These are phyloP conservation scores for Thymus mandschuricus DNA, from an alignment of 257 asterid genomes.

Conservation along the genomic window DNA sequence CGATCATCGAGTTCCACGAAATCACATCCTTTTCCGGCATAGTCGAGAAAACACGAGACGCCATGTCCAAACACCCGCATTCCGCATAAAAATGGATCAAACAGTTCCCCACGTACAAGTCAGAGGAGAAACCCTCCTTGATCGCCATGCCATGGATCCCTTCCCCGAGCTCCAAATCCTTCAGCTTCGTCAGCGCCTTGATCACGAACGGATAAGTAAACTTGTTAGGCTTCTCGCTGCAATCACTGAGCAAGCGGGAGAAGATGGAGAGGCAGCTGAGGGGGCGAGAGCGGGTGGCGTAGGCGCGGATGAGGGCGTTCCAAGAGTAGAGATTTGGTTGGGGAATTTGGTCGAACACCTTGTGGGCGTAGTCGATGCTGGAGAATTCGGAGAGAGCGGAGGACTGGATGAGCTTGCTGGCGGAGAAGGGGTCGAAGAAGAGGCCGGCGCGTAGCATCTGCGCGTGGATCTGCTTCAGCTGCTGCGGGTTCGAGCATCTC, in stretches of 20 bases:
- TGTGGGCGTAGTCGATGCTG: constrained; percentile 65
- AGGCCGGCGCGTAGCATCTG: constrained; percentile 75
- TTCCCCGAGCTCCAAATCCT: constrained; percentile 50
- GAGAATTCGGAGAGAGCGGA: constrained; percentile 54
- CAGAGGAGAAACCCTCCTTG: constrained; percentile 55
- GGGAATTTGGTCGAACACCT: constrained; percentile 78
- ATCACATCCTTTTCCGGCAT: constrained; percentile 70
- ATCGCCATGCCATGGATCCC: constrained; percentile 78
- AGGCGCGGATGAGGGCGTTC: constrained; percentile 75
- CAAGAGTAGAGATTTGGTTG: constrained; percentile 73
- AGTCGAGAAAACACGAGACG: constrained; percentile 50
- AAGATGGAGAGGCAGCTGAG: constrained; percentile 44
- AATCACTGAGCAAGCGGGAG: constrained; percentile 44
- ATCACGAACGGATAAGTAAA: constrained; percentile 82
- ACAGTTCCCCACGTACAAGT: constrained; percentile 64
- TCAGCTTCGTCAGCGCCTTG: constrained; percentile 67
- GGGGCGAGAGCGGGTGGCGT: constrained; percentile 53
- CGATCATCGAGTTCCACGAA: constrained; percentile 84
- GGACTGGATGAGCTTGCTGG: constrained; percentile 71
- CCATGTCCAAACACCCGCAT: constrained; percentile 64
- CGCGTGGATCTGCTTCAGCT: constrained; percentile 76
- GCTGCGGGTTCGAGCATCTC: constrained; percentile 48
- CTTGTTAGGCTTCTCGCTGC: constrained; percentile 58
- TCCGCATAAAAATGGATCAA: constrained; percentile 66
- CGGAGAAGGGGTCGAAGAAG: constrained; percentile 65